Evolutionary conservation across 495 filamentous ascomycete genomes (phyloP).

Genomic region (Daldinia caldariorum): DNA sequence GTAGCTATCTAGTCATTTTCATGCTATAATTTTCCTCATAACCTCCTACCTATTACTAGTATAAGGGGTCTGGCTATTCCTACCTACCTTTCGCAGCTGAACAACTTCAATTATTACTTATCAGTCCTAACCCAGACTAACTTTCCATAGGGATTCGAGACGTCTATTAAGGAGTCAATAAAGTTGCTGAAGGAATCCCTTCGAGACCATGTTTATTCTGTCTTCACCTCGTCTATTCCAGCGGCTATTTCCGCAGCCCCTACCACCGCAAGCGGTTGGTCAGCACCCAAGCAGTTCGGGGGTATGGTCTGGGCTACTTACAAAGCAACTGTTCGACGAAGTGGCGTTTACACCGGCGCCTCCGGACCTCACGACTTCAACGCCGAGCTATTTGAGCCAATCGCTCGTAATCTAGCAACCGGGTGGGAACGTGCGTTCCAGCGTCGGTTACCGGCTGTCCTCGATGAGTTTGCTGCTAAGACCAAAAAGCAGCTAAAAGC

Average conservation of each 20-base stretch:
- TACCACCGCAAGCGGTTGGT: conserved; percentile 61
- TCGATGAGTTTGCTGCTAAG: conserved; percentile 31
- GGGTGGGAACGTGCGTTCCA: conserved; percentile 69
- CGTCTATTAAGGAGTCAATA: conserved; percentile 43
- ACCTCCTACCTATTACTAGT: not conserved
- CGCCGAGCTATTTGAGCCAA: conserved; percentile 59
- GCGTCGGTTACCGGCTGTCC: conserved; percentile 37
- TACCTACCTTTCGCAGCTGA: not conserved
- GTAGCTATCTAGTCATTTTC: conserved; percentile 3
- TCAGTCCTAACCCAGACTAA: not conserved
- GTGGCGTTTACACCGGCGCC: conserved; percentile 50
- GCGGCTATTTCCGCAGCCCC: conserved; percentile 52
- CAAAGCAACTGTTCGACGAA: conserved; percentile 66
- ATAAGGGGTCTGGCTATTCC: not conserved
- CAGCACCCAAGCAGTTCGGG: conserved; percentile 54
- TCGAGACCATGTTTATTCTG: conserved; percentile 56
- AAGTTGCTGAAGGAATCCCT: conserved; percentile 54
- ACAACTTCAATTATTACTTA: not conserved
- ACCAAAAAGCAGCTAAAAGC: conserved; percentile 36
- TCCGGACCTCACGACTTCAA: conserved; percentile 61
- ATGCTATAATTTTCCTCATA: not conserved
- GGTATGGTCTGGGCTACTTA: conserved; percentile 68
- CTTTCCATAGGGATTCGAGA: conserved; percentile 47
- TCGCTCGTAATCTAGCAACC: conserved; percentile 60
- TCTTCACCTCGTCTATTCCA: conserved; percentile 51